Percentiles rank a stretch among this genome's conserved stretches.
Conservation (phyloP, 768 basidiomycete species). For the Russula olivacea region DNA sequence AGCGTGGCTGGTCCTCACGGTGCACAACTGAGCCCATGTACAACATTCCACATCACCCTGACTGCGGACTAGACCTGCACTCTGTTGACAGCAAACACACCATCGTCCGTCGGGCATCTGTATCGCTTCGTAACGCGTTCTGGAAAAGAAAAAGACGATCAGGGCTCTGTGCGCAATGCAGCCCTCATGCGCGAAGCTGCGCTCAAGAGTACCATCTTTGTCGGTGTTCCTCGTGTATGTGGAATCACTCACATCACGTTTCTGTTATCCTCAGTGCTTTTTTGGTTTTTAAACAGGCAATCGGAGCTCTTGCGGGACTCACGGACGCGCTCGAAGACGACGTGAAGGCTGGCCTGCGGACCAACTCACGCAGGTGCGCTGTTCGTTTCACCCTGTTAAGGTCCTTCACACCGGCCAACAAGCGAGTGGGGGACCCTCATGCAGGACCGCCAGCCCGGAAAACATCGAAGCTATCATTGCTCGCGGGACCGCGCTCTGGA, state of each 20-base stretch:
- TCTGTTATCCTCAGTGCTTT: background rate
- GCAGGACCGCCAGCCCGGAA: conserved; percentile 33
- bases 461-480: conserved; percentile 63
- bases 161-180: conserved; percentile 54
- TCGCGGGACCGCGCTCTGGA: conserved; percentile 72
- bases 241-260: background rate
- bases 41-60: background rate
- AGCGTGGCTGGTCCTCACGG: conserved; percentile 78
- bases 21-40: conserved; percentile 32
- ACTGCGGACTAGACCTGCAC: conserved; percentile 58
- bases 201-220: conserved; percentile 84
- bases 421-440: background rate
- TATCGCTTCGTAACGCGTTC: conserved; percentile 69
- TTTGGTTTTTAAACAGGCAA: conserved; percentile 42
- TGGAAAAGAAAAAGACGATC: conserved; percentile 33
- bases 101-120: conserved; percentile 70
- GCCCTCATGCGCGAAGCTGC: conserved; percentile 87
- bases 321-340: conserved; percentile 75
- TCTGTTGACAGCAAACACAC: conserved; percentile 75
- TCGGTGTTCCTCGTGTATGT: conserved; percentile 74
- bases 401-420: conserved; percentile 14
- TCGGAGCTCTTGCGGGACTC: conserved; percentile 73
- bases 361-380: conserved; percentile 42
- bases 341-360: conserved; percentile 66
- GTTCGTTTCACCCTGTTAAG: conserved; percentile 15